Conservation (phyloP, 306 rosid genomes). For the Alnus glutinosa region DNA sequence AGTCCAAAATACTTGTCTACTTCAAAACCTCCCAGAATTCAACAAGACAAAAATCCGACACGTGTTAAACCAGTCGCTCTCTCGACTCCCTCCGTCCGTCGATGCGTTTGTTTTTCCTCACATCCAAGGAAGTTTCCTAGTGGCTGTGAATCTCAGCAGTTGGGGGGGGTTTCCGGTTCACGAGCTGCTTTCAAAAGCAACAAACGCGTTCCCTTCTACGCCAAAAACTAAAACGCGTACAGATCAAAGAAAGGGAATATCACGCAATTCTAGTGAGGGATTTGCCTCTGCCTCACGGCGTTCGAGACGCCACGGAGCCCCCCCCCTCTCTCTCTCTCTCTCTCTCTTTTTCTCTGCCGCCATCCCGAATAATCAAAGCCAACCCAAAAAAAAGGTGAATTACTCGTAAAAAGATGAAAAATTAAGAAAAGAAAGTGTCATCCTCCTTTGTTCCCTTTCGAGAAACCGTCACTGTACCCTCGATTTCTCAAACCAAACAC, state of each 20-base stretch:
- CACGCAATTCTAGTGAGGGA: constrained; percentile 40
- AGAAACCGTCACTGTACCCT: constrained; percentile 31
- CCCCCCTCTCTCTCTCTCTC: neutral
- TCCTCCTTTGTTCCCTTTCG: constrained; percentile 32
- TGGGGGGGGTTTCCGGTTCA: neutral
- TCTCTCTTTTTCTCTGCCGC: neutral
- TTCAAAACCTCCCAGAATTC: neutral
- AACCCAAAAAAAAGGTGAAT: constrained; percentile 1
- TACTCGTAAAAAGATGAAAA: constrained; percentile 32
- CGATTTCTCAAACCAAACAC: neutral
- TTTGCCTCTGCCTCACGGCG: constrained; percentile 14
- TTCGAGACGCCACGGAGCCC: constrained; percentile 41
- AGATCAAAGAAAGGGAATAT: constrained; percentile 28
- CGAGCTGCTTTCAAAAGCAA: neutral
- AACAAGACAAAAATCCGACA: too few species aligned
- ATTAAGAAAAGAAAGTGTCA: constrained; percentile 18
- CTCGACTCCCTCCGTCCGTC: too few species aligned
- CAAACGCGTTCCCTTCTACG: neutral
- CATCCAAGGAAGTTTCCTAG: neutral
- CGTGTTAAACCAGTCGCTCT: too few species aligned
- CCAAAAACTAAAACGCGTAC: neutral
- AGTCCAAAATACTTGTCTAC: neutral
- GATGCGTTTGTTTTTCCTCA: too few species aligned
- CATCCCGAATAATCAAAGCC: neutral
- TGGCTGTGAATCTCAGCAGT: neutral